Base-by-base conservation (phyloP, 1,284 basidiomycete genomes). In the Anthracocystis setariae region DNA sequence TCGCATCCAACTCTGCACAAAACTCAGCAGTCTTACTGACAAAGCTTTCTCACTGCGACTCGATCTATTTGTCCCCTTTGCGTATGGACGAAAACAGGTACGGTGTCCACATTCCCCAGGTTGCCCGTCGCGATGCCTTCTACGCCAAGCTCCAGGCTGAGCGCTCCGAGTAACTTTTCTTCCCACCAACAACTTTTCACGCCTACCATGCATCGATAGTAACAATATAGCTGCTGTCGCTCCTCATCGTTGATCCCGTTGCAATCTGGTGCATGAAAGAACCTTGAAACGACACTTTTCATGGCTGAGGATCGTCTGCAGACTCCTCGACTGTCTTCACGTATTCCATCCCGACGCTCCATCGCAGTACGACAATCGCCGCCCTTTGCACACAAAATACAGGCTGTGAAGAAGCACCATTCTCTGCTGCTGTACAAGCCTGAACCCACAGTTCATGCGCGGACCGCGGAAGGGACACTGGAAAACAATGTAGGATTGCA, bases 71-170 rank as follows among this genome's bases (percentile, higher is more conserved):
- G 25, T 10, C 8, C 17, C 4, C 9, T 24, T n/a, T n/a, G n/a
- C n/a, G n/a, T n/a, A n/a, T n/a, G n/a, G 24, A 37, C 39, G 9
- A n/a, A 17, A 37, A 27, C 69, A 80, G 78, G 78, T 80, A 80
- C 77, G 75, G 71, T 45, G 61, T 79, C 20, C 78, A 80, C 77
- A n/a, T 80, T 29, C 78, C 78, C 46, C 67, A 73, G 23, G 74
- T 76, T 42, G 56, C 74, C 45, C 73, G 78, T 42, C 77, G 78
- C 21, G 77, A 78, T 55, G 66, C 65, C 40, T 78, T 67, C 69
- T 78, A 78, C 66, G 77, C 75, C 27, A 78, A 78, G 68, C 74
- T 77, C 55, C 77, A 78, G 63, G 52, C 72, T 35, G 61, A 77
- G 63, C 66, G 72, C 25, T 35, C 65, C 62, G 71, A 73, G 71